These are phyloP conservation scores for Naganishia friedmannii DNA, from an alignment of 768 basidiomycete genomes.

Conservation along the genomic window DNA sequence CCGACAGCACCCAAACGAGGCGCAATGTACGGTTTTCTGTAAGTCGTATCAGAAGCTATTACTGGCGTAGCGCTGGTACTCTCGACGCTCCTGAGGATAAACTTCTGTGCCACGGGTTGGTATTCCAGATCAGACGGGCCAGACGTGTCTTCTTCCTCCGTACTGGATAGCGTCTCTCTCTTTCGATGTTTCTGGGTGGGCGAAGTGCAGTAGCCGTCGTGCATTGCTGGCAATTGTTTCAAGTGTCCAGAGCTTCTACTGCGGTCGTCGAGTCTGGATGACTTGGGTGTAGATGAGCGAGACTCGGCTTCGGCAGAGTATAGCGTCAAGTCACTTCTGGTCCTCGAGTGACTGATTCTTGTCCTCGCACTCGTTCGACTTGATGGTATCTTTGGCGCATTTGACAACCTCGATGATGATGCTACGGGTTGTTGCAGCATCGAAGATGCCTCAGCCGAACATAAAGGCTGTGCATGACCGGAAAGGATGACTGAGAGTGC, in stretches of 20 bases:
- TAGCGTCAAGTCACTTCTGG: conserved; percentile 5
- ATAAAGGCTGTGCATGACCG: neutral
- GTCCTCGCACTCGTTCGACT: neutral
- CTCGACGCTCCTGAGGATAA: neutral
- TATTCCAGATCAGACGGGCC: conserved; percentile 7
- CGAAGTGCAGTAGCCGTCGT: neutral
- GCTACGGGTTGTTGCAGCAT: neutral
- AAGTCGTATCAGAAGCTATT: neutral
- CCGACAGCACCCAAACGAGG: neutral
- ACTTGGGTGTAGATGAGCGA: neutral
- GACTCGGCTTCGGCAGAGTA: neutral
- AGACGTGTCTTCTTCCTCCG: conserved; percentile 13
- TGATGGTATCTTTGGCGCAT: neutral
- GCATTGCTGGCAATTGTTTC: neutral
- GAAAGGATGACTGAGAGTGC: conserved; percentile 20
- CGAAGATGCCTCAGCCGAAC: neutral
- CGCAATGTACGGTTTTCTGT: neutral
- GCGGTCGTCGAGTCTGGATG: neutral
- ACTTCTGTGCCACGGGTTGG: neutral
- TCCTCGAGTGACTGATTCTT: conserved; percentile 14
- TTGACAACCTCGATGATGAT: neutral
- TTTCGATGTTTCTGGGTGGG: neutral
- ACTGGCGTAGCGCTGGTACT: neutral
- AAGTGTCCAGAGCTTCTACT: neutral
- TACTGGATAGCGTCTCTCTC: neutral